Conservation (phyloP, 2,329 filamentous ascomycete species). For the Coccinonectria pachysandricola region DNA sequence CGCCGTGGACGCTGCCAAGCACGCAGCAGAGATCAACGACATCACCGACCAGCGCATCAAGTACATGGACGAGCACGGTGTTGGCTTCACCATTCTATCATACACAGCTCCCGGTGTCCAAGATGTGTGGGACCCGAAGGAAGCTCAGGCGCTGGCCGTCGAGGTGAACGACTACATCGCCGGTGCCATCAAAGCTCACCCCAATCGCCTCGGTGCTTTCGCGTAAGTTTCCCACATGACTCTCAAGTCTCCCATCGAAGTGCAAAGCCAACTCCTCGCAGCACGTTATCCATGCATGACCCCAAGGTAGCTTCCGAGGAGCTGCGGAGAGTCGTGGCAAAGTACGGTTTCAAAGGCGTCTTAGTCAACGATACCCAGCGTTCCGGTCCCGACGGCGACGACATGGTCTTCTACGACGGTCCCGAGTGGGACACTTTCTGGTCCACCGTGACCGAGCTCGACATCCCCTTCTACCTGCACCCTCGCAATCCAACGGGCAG, state of each 20-base stretch:
- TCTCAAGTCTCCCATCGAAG: too few species aligned
- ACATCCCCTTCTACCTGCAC: conserved; percentile 56
- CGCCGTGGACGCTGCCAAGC: conserved; percentile 46
- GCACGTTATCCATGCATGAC: conserved; percentile 42
- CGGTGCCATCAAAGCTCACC: conserved; percentile 25
- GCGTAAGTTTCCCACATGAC: conserved; percentile 21
- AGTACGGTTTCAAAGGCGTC: conserved; percentile 52
- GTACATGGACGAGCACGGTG: conserved; percentile 34
- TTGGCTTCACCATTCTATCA: conserved; percentile 38
- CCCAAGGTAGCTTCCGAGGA: conserved; percentile 39
- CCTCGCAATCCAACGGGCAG: conserved; percentile 47
- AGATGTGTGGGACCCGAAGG: conserved; percentile 30
- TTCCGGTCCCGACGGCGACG: conserved; percentile 45
- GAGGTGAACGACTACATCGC: conserved; percentile 34
- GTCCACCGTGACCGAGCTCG: conserved; percentile 44
- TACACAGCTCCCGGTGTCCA: conserved; percentile 39
- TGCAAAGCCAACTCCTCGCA: too few species aligned
- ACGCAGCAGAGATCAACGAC: conserved; percentile 42
- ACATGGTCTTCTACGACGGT: conserved; percentile 54
- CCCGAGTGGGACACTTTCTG: conserved; percentile 53
- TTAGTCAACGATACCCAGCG: conserved; percentile 54
- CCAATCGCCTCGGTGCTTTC: conserved; percentile 36
- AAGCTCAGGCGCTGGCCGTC: conserved; percentile 30
- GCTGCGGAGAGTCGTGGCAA: conserved; percentile 40
- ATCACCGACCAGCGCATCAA: conserved; percentile 30